These are phyloP conservation scores for Fusarium acutatum DNA, from an alignment of 2,329 filamentous ascomycete species.

Conservation along the genomic window DNA sequence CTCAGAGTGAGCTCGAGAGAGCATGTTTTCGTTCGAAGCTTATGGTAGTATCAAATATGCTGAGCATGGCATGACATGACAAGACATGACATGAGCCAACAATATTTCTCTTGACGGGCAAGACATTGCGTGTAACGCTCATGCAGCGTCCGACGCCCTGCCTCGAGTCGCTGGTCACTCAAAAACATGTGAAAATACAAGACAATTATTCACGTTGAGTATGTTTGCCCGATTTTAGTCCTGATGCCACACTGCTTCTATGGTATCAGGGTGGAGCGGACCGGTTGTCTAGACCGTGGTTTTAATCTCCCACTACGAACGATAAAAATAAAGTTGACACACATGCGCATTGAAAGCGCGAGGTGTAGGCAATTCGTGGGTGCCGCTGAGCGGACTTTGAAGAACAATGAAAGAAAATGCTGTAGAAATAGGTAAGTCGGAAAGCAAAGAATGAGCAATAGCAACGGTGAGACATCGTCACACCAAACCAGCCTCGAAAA, in stretches of 20 bases:
- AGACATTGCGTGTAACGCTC: conserved; percentile 16
- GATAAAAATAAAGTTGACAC: conserved; percentile 66
- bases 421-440: neutral
- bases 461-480: conserved; percentile 19
- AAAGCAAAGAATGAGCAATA: conserved; percentile 10
- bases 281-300: conserved; percentile 72
- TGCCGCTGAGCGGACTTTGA: conserved; percentile 40
- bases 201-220: conserved; percentile 2
- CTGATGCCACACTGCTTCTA: conserved; percentile 64
- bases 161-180: conserved; percentile 3
- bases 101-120: neutral
- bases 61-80: neutral
- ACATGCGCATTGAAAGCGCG: conserved; percentile 65
- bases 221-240: conserved; percentile 70
- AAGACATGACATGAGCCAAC: neutral
- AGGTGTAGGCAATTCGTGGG: conserved; percentile 71
- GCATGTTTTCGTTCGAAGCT: neutral
- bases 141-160: neutral
- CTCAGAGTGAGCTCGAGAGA: neutral
- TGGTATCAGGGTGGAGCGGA: conserved; percentile 72
- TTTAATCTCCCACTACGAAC: conserved; percentile 70
- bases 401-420: neutral
- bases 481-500: neutral
- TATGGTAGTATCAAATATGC: neutral
- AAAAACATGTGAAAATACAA: neutral